Evolutionary conservation across 495 filamentous ascomycete genomes (phyloP).

Genomic region (Trypethelium eluteriae): DNA sequence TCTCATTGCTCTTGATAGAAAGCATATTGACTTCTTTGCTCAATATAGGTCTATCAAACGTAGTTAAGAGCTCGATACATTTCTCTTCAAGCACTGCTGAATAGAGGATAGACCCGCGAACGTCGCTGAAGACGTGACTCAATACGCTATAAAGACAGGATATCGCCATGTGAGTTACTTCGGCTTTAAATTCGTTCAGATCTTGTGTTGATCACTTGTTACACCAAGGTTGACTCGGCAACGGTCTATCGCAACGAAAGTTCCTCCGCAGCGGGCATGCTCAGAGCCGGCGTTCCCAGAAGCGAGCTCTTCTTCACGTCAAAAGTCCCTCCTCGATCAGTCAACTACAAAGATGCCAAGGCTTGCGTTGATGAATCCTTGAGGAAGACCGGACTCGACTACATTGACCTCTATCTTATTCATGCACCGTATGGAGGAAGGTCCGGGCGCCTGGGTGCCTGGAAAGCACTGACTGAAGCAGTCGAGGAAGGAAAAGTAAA

Average conservation of each 20-base stretch:
- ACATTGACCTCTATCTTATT: constrained; percentile 59
- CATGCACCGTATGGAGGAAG: constrained; percentile 54
- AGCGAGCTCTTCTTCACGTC: constrained; percentile 64
- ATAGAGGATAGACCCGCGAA: constrained; percentile 41
- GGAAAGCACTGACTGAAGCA: constrained; percentile 57
- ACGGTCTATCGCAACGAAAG: constrained; percentile 63
- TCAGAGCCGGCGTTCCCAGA: constrained; percentile 50
- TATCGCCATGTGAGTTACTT: constrained; percentile 57
- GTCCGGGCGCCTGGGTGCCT: constrained; percentile 49
- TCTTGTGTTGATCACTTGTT: constrained; percentile 10
- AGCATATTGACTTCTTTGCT: not conserved
- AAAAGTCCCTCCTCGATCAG: constrained; percentile 49
- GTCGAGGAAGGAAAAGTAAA: constrained; percentile 57
- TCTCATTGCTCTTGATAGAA: too few relatives aligned
- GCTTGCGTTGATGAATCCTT: constrained; percentile 46
- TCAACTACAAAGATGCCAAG: constrained; percentile 47
- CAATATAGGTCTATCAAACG: constrained; percentile 64
- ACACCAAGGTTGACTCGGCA: constrained; percentile 58
- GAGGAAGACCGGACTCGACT: constrained; percentile 47
- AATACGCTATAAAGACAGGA: constrained; percentile 58
- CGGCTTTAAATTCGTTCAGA: not conserved
- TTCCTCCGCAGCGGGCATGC: constrained; percentile 55
- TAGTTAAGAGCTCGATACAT: constrained; percentile 31
- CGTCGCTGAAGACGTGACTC: constrained; percentile 48
- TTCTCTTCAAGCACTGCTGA: constrained; percentile 19